Conservation (phyloP, 257 asterid species). For the Hygrophila difformis region DNA sequence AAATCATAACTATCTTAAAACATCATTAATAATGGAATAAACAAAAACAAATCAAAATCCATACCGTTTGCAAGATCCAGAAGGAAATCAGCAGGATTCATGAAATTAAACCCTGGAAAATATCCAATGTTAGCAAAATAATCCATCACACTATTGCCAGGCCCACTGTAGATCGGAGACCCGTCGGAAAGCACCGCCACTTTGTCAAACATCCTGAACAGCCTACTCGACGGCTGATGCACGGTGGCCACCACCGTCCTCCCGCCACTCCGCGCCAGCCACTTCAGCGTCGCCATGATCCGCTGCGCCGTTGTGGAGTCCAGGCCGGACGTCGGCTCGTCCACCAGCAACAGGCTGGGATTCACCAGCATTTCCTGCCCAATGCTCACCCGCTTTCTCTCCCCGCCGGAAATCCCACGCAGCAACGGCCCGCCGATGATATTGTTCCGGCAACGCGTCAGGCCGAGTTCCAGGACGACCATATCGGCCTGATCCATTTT, state of each 20-base stretch:
- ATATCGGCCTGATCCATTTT: conserved; percentile 58
- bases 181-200: conserved; percentile 69
- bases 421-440: conserved; percentile 52
- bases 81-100: conserved; percentile 85
- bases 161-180: conserved; percentile 50
- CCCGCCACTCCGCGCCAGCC: conserved; percentile 63
- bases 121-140: conserved; percentile 62
- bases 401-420: conserved; percentile 85
- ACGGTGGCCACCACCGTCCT: conserved; percentile 66
- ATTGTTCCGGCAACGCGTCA: conserved; percentile 48
- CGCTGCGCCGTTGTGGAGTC: conserved; percentile 83
- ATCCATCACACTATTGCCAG: conserved; percentile 38
- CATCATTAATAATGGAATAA: too few species aligned
- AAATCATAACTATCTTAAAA: neutral
- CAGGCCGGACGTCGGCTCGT: conserved; percentile 89
- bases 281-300: conserved; percentile 40
- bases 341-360: conserved; percentile 67
- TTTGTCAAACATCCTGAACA: conserved; percentile 73
- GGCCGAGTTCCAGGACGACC: conserved; percentile 50
- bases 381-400: conserved; percentile 70
- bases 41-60: conserved; percentile 2
- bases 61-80: conserved; percentile 92
- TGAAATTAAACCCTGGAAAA: conserved; percentile 40
- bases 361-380: conserved; percentile 88
- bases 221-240: conserved; percentile 88